Conservation (phyloP, 768 basidiomycete genomes). For the Mycena sanguinolenta region DNA sequence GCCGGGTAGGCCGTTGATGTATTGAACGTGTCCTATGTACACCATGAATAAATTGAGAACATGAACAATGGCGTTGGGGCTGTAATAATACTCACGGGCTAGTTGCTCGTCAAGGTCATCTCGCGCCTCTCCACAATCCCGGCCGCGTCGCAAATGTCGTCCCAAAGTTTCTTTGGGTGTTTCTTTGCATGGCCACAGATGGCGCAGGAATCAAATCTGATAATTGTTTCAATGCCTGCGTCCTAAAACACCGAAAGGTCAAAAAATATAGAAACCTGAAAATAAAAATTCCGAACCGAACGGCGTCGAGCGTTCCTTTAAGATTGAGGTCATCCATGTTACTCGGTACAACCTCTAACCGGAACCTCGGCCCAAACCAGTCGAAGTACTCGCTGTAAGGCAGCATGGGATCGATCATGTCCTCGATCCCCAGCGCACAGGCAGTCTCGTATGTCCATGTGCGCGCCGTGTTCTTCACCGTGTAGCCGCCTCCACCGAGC, state of each 20-base stretch:
- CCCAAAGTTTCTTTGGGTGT: conserved; percentile 81
- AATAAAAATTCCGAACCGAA: conserved; percentile 66
- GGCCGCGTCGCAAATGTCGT: conserved; percentile 69
- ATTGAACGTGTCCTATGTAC: conserved; percentile 72
- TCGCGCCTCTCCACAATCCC: conserved; percentile 59
- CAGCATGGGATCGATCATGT: conserved; percentile 80
- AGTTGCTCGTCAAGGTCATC: conserved; percentile 75
- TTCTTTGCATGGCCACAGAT: conserved; percentile 88
- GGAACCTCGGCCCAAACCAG: conserved; percentile 96
- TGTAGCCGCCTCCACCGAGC: conserved; percentile 97
- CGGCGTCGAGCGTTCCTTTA: conserved; percentile 83
- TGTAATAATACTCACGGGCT: conserved; percentile 23
- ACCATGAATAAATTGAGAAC: conserved; percentile 48
- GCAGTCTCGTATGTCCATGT: conserved; percentile 98
- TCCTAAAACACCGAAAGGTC: conserved; percentile 37
- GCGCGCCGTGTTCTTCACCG: conserved; percentile 94
- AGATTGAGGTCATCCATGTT: conserved; percentile 97
- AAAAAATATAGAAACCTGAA: background rate
- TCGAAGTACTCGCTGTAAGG: conserved; percentile 95
- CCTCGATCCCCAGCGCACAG: conserved; percentile 89
- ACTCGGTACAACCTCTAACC: conserved; percentile 90
- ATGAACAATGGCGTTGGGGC: background rate
- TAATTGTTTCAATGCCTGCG: conserved; percentile 55
- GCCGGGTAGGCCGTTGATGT: conserved; percentile 71
- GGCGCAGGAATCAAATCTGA: conserved; percentile 75